Evolutionary conservation across 164 flowering plant species (phyloP).

Genomic region (Akebia trifoliata): DNA sequence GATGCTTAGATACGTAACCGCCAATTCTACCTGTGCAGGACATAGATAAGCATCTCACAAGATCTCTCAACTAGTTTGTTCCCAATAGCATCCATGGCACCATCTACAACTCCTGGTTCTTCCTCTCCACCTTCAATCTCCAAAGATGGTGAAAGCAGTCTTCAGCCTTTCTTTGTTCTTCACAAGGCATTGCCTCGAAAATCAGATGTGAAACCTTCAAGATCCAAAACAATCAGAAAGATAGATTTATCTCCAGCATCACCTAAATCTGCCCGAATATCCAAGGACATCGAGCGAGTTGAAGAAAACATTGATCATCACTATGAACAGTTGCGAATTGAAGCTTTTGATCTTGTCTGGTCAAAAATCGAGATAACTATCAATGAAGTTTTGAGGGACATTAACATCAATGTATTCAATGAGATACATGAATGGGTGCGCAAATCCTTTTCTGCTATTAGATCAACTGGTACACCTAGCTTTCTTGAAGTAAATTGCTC

Average conservation of each 20-base stretch:
- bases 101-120: slow-evolving; percentile 22
- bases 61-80: too few relatives aligned
- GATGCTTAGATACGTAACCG: too few relatives aligned
- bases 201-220: slow-evolving; percentile 20
- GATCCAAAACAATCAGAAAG: slow-evolving; percentile 37
- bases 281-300: slow-evolving; percentile 9
- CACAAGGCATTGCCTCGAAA: slow-evolving; percentile 53
- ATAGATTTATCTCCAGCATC: slow-evolving; percentile 39
- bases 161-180: slow-evolving; percentile 78
- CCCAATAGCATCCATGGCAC: slow-evolving; percentile 20
- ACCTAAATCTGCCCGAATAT: slow-evolving; percentile 14
- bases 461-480: slow-evolving; percentile 26
- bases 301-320: slow-evolving; percentile 12
- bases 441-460: slow-evolving; percentile 50
- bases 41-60: too few relatives aligned
- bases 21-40: too few relatives aligned
- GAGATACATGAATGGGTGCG: slow-evolving; percentile 60
- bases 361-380: slow-evolving; percentile 53
- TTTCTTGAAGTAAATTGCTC: slow-evolving; percentile 29
- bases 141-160: slow-evolving; percentile 26
- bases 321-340: slow-evolving; percentile 30
- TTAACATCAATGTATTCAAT: slow-evolving; percentile 42
- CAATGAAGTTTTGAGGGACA: slow-evolving; percentile 52
- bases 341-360: slow-evolving; percentile 66
- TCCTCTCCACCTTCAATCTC: slow-evolving; percentile 6